Conservation (phyloP, 495 filamentous ascomycete species). For the Tetracladium marchalianum region DNA sequence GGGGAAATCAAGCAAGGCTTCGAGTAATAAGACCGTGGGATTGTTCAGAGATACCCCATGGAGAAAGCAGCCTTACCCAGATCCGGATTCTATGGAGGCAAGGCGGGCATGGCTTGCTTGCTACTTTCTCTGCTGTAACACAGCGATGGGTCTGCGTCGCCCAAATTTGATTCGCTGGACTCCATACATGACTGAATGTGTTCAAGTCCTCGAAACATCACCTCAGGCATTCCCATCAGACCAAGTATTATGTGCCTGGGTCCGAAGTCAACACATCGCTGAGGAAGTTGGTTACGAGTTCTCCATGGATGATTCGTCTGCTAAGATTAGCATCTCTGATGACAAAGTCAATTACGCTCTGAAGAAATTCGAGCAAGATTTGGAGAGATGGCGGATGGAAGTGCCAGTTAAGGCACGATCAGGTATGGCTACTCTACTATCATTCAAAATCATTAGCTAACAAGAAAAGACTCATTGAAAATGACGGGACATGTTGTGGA, state of each 20-base stretch:
- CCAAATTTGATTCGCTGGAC: conserved; percentile 75
- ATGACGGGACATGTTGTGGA: conserved; percentile 55
- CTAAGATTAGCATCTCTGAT: conserved; percentile 58
- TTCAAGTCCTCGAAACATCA: conserved; percentile 62
- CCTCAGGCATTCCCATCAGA: conserved; percentile 66
- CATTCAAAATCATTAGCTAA: conserved; percentile 4
- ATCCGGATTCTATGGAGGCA: conserved; percentile 60
- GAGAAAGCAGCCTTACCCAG: conserved; percentile 36
- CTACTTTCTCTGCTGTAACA: conserved; percentile 67
- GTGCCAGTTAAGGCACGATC: conserved; percentile 17
- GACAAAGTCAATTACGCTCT: conserved; percentile 64
- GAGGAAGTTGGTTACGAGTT: conserved; percentile 74
- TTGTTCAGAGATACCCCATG: conserved; percentile 38
- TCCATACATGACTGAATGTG: conserved; percentile 75
- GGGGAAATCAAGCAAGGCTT: conserved; percentile 39
- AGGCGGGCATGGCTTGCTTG: conserved; percentile 72
- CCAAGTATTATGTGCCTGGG: conserved; percentile 60
- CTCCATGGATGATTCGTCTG: conserved; percentile 60
- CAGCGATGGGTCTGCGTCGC: conserved; percentile 69
- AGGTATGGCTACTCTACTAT: conserved; percentile 16
- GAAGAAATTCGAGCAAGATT: conserved; percentile 63
- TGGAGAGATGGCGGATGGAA: conserved; percentile 52
- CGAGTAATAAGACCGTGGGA: conserved; percentile 22
- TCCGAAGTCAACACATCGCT: conserved; percentile 67
- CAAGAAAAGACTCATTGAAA: conserved; percentile 37